Conservation (phyloP, 23 red algal genomes). For the Rhodosorus marinus region DNA sequence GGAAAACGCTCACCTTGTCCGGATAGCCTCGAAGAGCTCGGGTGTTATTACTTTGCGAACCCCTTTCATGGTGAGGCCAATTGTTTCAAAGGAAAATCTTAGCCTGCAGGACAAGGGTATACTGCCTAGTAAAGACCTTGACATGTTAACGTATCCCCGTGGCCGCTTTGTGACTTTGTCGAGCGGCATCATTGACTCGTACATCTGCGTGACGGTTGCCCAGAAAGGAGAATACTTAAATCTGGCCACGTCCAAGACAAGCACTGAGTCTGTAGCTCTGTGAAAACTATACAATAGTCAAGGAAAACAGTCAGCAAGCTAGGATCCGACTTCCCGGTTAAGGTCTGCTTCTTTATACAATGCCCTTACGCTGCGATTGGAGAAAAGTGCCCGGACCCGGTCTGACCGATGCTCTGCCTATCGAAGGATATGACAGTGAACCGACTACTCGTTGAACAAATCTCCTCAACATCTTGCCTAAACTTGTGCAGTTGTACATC, state of each 20-base stretch:
- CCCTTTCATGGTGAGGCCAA: too few species aligned
- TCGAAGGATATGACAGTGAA: slow-evolving; percentile 33
- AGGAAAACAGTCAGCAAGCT: too few species aligned
- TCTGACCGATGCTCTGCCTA: slow-evolving; percentile 34
- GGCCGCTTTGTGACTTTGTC: neutral
- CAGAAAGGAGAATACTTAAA: slow-evolving; percentile 85
- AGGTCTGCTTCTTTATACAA: too few species aligned
- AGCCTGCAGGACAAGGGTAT: too few species aligned
- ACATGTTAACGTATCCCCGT: neutral
- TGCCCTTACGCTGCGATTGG: slow-evolving; percentile 66
- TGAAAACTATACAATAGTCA: too few species aligned
- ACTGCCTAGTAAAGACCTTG: too few species aligned
- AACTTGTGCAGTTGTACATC: neutral
- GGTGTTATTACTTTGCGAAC: too few species aligned
- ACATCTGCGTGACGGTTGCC: slow-evolving; percentile 8
- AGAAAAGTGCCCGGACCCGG: slow-evolving; percentile 57
- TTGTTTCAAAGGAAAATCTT: too few species aligned
- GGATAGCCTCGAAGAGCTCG: too few species aligned
- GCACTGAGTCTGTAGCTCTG: slow-evolving; percentile 18
- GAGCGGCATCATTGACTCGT: neutral
- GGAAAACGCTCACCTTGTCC: too few species aligned
- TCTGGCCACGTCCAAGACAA: slow-evolving; percentile 57
- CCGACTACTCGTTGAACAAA: slow-evolving; percentile 5
- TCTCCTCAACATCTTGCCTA: neutral
- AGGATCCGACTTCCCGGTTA: too few species aligned